Evolutionary conservation across 176 grass and related monocot species (phyloP).

Genomic region (Eleusine coracana): DNA sequence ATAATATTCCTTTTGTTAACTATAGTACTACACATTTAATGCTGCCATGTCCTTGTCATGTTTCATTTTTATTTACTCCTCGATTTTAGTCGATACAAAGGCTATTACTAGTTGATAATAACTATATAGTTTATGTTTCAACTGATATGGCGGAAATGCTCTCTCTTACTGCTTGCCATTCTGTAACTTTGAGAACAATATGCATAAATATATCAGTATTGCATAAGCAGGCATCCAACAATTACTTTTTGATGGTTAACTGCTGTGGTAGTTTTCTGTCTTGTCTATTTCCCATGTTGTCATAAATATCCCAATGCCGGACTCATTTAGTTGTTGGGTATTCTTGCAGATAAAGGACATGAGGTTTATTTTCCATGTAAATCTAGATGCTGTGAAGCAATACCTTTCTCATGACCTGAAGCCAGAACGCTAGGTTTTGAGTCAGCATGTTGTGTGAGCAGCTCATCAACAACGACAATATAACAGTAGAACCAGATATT

Average conservation of each 20-base stretch:
- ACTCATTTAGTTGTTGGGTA: slow-evolving; percentile 3
- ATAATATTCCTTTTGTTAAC: background rate
- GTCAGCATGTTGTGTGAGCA: background rate
- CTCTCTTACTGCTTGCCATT: background rate
- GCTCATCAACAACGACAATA: background rate
- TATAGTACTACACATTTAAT: background rate
- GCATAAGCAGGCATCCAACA: background rate
- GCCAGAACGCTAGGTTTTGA: slow-evolving; percentile 31
- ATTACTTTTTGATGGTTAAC: background rate
- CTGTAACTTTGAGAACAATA: background rate
- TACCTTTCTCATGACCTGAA: slow-evolving; percentile 17
- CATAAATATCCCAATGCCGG: background rate
- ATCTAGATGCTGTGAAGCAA: slow-evolving; percentile 46
- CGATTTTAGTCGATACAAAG: background rate
- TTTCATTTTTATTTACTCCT: slow-evolving; percentile 18
- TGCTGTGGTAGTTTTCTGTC: background rate
- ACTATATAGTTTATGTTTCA: background rate
- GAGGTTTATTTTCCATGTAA: slow-evolving; percentile 66
- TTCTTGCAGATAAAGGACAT: slow-evolving; percentile 60
- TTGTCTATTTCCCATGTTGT: background rate
- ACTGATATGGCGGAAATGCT: background rate
- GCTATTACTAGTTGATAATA: background rate
- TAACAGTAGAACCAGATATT: background rate
- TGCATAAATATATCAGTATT: background rate
- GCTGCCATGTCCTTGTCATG: background rate